Evolutionary conservation across 176 grass and related monocot genomes (phyloP), one percentile per base, ranked within the genome.

Genomic region (Avena eriantha): DNA sequence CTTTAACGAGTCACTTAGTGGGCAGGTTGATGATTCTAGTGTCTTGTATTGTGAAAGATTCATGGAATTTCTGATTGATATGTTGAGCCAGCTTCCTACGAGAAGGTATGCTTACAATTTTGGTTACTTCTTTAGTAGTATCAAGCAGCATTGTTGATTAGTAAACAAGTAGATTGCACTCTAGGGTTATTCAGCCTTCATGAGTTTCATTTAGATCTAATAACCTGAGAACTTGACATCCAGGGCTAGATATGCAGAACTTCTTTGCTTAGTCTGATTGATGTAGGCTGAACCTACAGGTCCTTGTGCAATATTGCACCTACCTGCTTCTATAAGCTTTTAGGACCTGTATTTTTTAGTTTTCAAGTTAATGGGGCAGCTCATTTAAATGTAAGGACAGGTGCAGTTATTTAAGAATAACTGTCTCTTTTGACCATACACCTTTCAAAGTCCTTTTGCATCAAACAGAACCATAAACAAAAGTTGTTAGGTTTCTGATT

Each of bases 41-140:
- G 89, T 99, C 43, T 81, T 99, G 87, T 99, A 99, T 26, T 99
- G 97, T 21, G 97, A 99, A 85, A 93, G 97, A 83, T 99, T 99
- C 88, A 96, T 96, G 92, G 97, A 99, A 82, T 99, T 99, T 87
- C 64, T 99, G 87, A 99, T 99, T 79, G 97, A 99, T 94, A 90
- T 99, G 77, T 83, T 99, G 92, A 99, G 97, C 87, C 97, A 99
- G 87, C 90, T 99, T 66, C 97, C 93, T 71, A 99, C 97, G 51
- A 96, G 97, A 86, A 87, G 97, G 94, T 96, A 84, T 74, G 68
- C 77, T 48, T 55, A 69, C 35, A 78, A 2, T 29, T 87, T 68
- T 53, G 36, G 36, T 84, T 84, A 60, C 58, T 84, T 76, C 19
- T 84, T 10, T 57, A 43, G 49, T 69, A 60, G 31, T 76, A 41